Evolutionary conservation across 1,284 basidiomycete species (phyloP).

Genomic region (Hypsizygus ulmarius): DNA sequence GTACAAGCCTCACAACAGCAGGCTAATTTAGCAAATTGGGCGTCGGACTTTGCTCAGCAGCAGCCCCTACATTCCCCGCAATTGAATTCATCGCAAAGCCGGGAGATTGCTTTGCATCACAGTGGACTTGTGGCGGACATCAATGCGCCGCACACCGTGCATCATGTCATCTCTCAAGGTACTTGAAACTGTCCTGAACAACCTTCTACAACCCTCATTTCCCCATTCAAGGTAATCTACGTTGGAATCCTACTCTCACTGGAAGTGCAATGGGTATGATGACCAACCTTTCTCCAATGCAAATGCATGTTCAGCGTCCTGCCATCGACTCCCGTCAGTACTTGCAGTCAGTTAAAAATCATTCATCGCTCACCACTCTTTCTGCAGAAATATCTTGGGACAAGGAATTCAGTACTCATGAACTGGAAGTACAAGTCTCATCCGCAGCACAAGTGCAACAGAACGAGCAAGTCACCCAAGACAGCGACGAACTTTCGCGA

Average conservation of each 20-base stretch:
- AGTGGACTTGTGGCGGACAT: not conserved
- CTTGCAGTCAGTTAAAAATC: not conserved
- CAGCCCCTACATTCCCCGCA: slow-evolving; percentile 19
- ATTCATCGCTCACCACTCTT: not conserved
- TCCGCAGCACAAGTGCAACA: slow-evolving; percentile 21
- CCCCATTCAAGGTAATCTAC: slow-evolving; percentile 7
- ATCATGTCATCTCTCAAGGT: slow-evolving; percentile 9
- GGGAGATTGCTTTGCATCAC: slow-evolving; percentile 1
- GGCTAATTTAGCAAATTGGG: slow-evolving; percentile 45
- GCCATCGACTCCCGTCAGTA: slow-evolving; percentile 9
- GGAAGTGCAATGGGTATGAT: slow-evolving; percentile 9
- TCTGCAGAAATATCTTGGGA: slow-evolving; percentile 44
- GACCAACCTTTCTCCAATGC: slow-evolving; percentile 6
- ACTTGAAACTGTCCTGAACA: not conserved
- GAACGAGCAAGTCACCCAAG: slow-evolving; percentile 27
- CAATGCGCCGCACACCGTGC: slow-evolving; percentile 2
- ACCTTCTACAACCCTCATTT: not conserved
- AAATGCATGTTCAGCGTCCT: slow-evolving; percentile 5
- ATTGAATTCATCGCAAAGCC: slow-evolving; percentile 2
- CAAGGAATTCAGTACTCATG: slow-evolving; percentile 59
- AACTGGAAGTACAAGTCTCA: slow-evolving; percentile 32
- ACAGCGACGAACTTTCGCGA: slow-evolving; percentile 68
- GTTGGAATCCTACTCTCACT: slow-evolving; percentile 9
- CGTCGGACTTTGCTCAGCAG: slow-evolving; percentile 56
- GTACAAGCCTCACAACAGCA: slow-evolving; percentile 31